phyloP scores from a whole-genome alignment of 192 early-diverging fungal species.

The Backusella australiensis region DNA sequence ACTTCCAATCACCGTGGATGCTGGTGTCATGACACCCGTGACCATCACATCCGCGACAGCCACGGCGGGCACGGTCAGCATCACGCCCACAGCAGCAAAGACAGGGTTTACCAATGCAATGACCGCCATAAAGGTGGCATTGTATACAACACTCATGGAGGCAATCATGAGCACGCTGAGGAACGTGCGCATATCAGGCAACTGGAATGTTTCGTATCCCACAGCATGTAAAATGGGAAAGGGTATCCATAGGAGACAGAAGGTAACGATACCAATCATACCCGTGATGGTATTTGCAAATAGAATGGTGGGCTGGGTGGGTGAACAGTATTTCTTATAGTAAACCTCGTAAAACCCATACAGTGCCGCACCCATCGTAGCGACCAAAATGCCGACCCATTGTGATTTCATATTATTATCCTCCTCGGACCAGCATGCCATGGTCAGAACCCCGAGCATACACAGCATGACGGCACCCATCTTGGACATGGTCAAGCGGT shows the following conservation, averaged over 20 bases:
- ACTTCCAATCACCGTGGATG: constrained; percentile 53
- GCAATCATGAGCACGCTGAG: constrained; percentile 62
- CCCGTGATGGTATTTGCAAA: constrained; percentile 75
- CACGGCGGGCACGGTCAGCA: constrained; percentile 77
- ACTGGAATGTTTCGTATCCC: constrained; percentile 65
- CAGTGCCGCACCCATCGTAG: constrained; percentile 58
- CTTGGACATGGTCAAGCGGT: constrained; percentile 59
- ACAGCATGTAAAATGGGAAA: constrained; percentile 64
- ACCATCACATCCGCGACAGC: constrained; percentile 56
- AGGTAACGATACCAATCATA: constrained; percentile 66
- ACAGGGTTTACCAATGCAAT: constrained; percentile 67
- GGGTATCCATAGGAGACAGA: constrained; percentile 67
- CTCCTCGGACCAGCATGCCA: constrained; percentile 43
- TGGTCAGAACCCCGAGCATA: constrained; percentile 67
- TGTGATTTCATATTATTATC: not conserved
- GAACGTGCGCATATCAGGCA: constrained; percentile 55
- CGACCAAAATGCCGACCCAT: constrained; percentile 52
- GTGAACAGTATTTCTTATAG: constrained; percentile 77
- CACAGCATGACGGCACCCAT: constrained; percentile 62
- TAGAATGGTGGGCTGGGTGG: constrained; percentile 56
- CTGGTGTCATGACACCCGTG: constrained; percentile 47
- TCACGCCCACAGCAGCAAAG: constrained; percentile 78
- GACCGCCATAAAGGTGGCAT: constrained; percentile 75
- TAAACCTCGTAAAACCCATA: constrained; percentile 82
- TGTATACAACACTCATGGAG: constrained; percentile 70